phyloP scores from a whole-genome alignment of 2,329 filamentous ascomycete genomes.

The Ceratocystis smalleyi region DNA sequence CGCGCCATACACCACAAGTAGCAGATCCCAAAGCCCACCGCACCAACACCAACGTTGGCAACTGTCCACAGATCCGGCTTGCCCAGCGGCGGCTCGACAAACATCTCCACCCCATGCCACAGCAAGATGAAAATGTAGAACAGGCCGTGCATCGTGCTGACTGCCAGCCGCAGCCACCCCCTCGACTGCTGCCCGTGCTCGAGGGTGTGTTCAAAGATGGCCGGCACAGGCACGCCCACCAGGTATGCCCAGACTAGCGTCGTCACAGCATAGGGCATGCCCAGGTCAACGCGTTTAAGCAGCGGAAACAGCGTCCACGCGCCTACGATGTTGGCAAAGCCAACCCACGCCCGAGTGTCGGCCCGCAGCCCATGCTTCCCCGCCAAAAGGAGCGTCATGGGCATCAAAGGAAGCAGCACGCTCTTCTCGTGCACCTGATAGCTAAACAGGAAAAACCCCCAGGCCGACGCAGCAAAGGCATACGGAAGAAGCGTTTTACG shows the following conservation, averaged over 20 bases:
- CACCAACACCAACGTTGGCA: conserved; percentile 72
- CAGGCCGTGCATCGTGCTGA: conserved; percentile 50
- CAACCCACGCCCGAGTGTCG: conserved; percentile 72
- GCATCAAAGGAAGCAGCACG: conserved; percentile 76
- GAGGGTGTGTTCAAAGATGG: conserved; percentile 37
- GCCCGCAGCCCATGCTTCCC: conserved; percentile 62
- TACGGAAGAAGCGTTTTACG: conserved; percentile 61
- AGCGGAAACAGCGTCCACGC: conserved; percentile 91
- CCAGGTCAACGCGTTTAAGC: conserved; percentile 67
- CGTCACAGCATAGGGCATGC: conserved; percentile 70
- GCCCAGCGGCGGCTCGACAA: conserved; percentile 47
- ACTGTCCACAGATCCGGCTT: conserved; percentile 96
- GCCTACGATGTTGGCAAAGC: conserved; percentile 83
- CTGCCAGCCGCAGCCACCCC: conserved; percentile 27
- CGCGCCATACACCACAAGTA: conserved; percentile 84
- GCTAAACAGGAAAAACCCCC: conserved; percentile 95
- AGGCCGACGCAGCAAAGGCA: conserved; percentile 69
- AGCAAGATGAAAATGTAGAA: conserved; percentile 64
- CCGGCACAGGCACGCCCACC: conserved; percentile 60
- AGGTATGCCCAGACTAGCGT: conserved; percentile 84
- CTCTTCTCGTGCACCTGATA: conserved; percentile 99
- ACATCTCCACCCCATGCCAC: conserved; percentile 68
- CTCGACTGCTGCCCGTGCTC: conserved; percentile 10
- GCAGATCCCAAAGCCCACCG: conserved; percentile 68
- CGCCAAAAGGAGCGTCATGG: conserved; percentile 78